These are phyloP conservation scores for Sanguinoderma infundibulare DNA, from an alignment of 1,284 basidiomycete genomes.

Conservation along the genomic window DNA sequence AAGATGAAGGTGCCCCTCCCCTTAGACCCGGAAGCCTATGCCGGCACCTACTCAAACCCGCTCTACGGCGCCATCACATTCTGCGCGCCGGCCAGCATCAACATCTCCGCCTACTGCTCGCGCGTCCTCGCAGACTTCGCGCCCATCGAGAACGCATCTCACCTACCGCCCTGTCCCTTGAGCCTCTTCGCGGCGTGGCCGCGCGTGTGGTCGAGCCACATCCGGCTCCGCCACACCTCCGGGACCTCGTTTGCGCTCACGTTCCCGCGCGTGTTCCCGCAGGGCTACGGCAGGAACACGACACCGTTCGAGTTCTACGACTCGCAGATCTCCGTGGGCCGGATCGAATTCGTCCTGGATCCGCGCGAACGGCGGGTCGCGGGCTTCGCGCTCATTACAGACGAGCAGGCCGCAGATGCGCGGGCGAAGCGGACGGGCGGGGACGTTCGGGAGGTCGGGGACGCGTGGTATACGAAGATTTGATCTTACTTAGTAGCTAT, in stretches of 20 bases:
- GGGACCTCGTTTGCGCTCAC: slow-evolving; percentile 23
- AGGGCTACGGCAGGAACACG: slow-evolving; percentile 33
- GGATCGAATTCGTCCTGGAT: slow-evolving; percentile 26
- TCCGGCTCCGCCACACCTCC: slow-evolving; percentile 25
- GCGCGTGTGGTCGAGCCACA: slow-evolving; percentile 31
- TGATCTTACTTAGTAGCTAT: background rate
- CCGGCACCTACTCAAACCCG: slow-evolving; percentile 39
- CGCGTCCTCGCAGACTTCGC: slow-evolving; percentile 31
- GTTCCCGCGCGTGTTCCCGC: slow-evolving; percentile 29
- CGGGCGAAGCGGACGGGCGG: slow-evolving; percentile 1
- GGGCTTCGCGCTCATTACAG: slow-evolving; percentile 11
- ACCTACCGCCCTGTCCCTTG: background rate
- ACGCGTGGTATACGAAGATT: slow-evolving; percentile 10
- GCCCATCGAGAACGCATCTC: background rate
- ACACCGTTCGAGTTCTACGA: slow-evolving; percentile 33
- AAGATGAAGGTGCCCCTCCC: background rate
- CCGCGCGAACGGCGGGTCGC: slow-evolving; percentile 1
- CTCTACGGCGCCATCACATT: slow-evolving; percentile 43
- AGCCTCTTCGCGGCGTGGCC: slow-evolving; percentile 28
- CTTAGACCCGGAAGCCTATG: slow-evolving; percentile 12
- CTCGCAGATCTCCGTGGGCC: slow-evolving; percentile 13
- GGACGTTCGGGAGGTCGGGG: slow-evolving; percentile 5
- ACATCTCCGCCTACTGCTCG: slow-evolving; percentile 31
- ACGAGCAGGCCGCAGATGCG: slow-evolving; percentile 8
- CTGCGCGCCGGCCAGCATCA: slow-evolving; percentile 34